Percentiles rank a stretch among this genome's conserved stretches.
phyloP scores from a whole-genome alignment of 805 yeast genomes.

The Saccharomycopsis fibuligera region DNA sequence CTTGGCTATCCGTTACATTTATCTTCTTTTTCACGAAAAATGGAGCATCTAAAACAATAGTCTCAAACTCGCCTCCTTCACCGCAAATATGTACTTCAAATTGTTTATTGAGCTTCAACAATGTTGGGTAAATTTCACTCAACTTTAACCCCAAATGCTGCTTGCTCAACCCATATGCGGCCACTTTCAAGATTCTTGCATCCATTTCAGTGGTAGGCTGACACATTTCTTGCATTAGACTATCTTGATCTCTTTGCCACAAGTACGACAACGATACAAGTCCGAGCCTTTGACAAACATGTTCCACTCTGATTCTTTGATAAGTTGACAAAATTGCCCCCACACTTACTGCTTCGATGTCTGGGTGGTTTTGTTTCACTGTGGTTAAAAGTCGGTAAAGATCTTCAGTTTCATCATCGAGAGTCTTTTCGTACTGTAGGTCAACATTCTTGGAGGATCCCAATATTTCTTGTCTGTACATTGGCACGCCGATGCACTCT shows the following conservation, averaged over 20 bases:
- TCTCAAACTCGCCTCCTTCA: constrained; percentile 98
- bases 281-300: constrained; percentile 72
- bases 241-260: constrained; percentile 85
- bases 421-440: constrained; percentile 63
- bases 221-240: constrained; percentile 63
- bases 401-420: constrained; percentile 85
- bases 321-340: constrained; percentile 97
- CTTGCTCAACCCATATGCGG: constrained; percentile 75
- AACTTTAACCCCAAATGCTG: constrained; percentile 65
- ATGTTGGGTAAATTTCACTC: constrained; percentile 50
- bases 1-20: constrained; percentile 34
- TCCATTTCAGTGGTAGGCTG: constrained; percentile 37
- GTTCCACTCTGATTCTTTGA: constrained; percentile 89
- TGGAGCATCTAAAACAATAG: constrained; percentile 86
- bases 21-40: constrained; percentile 56
- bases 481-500: constrained; percentile 71
- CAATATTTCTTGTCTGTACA: constrained; percentile 59
- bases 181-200: constrained; percentile 86
- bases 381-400: constrained; percentile 45
- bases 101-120: constrained; percentile 49
- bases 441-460: constrained; percentile 59
- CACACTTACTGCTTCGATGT: constrained; percentile 78
- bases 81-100: constrained; percentile 94
- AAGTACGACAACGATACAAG: constrained; percentile 67
- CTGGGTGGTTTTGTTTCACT: constrained; percentile 55